phyloP scores from a whole-genome alignment of 345 rosid genomes.

The Gossypium mustelinum region DNA sequence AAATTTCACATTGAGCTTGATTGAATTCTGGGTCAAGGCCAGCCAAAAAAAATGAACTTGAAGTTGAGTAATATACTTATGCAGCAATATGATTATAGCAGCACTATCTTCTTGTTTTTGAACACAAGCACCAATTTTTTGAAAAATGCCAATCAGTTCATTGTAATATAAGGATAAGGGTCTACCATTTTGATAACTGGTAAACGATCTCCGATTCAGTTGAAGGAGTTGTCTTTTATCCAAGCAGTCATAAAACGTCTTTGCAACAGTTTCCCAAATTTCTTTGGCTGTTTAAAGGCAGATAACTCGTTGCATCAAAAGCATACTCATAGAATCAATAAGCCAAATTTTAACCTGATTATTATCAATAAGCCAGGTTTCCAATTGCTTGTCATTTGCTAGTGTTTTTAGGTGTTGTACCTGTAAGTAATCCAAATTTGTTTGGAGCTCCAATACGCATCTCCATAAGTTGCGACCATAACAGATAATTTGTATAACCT shows the following conservation, averaged over 20 bases:
- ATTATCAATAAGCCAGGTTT: background rate
- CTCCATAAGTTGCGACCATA: background rate
- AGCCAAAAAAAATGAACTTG: conserved; percentile 13
- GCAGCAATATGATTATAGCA: no score
- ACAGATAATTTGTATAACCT: no score
- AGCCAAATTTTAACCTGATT: background rate
- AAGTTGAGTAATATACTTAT: background rate
- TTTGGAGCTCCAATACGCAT: background rate
- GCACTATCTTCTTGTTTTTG: background rate
- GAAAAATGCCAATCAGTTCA: conserved; percentile 6
- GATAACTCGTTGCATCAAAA: background rate
- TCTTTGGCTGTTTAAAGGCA: background rate
- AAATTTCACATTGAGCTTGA: conserved; percentile 9
- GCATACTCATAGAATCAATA: conserved; percentile 6
- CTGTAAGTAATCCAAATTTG: background rate
- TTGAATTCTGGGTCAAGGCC: background rate
- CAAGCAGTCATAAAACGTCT: background rate
- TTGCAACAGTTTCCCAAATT: background rate
- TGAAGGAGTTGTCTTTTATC: conserved; percentile 1
- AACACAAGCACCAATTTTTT: background rate
- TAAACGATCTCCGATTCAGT: background rate
- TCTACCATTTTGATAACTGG: background rate
- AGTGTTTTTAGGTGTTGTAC: background rate
- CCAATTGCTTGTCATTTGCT: background rate
- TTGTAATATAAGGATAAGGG: background rate